Base-by-base conservation (phyloP, 495 filamentous ascomycete genomes). In the Penicillium paxilli region DNA sequence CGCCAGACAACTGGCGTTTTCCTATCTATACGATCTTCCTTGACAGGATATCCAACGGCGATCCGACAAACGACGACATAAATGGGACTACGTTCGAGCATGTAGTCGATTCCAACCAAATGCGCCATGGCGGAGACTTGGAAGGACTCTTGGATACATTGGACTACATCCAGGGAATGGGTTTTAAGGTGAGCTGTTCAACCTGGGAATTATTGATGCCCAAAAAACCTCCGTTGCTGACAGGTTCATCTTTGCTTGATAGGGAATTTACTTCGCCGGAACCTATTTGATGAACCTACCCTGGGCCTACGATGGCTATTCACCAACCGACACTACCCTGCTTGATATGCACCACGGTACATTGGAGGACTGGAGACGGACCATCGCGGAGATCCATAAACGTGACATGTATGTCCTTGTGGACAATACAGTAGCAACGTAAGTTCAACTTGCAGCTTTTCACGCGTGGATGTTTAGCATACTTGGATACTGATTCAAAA, bases 1-100 rank as follows among this genome's bases (percentile, higher is more conserved):
- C 72, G 16, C 73, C 73, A 28, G 58, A 67, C 11, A 75, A 73
- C 52, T 76, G 73, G 73, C 68, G 73, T 17, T 69, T 76, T 26
- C 73, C 73, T 23, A 58, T 73, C 49, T 76, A 76, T 50, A 71
- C 73, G 2, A 50, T 75, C 14, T 73, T 70, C 40, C 48, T 73
- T 30, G 73, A 76, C 44, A 63, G 72, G 5, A 72, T 73, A 47
- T 64, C 72, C 7, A 70, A 76, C 52, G 73, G 73, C 10, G 72
- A 76, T 25, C 58, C 58, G 12, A 52, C 49, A 9, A 60, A 60
- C 26, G 54, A 60, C 22, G 45, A 60, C 35, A 56, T 56, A 24
- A 60, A 60, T 21, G 54, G 54, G 17, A 60, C 58, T 10, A 11
- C 22, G 12, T 60, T 59, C 52, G 71, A 74, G 46, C 69, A 71